phyloP scores from a whole-genome alignment of 2,329 filamentous ascomycete species.

The Talaromyces sp. region DNA sequence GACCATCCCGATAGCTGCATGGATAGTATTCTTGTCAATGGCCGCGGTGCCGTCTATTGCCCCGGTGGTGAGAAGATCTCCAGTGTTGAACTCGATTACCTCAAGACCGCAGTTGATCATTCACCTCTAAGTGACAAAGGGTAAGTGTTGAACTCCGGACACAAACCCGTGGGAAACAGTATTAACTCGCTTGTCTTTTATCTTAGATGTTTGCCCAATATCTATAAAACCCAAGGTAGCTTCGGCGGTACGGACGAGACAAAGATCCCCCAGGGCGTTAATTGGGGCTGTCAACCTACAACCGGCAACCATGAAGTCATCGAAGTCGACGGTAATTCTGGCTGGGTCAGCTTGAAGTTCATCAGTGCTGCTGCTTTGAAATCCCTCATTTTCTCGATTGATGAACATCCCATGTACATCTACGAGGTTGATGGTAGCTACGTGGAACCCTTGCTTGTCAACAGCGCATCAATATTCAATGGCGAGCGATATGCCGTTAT shows the following conservation, averaged over 20 bases:
- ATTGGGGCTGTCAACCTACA: slow-evolving; percentile 49
- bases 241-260: slow-evolving; percentile 26
- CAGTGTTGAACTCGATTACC: slow-evolving; percentile 4
- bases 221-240: slow-evolving; percentile 26
- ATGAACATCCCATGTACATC: slow-evolving; percentile 42
- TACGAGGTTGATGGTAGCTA: slow-evolving; percentile 46
- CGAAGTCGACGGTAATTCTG: slow-evolving; percentile 37
- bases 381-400: slow-evolving; percentile 50
- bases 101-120: slow-evolving; percentile 9
- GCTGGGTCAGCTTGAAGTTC: slow-evolving; percentile 59
- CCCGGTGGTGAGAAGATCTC: slow-evolving; percentile 15
- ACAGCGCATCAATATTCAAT: slow-evolving; percentile 36
- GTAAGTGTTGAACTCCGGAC: slow-evolving; percentile 1
- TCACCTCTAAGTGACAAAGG: slow-evolving; percentile 21
- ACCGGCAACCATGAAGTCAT: slow-evolving; percentile 50
- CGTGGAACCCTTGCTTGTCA: slow-evolving; percentile 38
- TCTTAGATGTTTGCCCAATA: slow-evolving; percentile 29
- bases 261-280: slow-evolving; percentile 25
- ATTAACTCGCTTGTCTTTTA: neutral
- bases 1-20: slow-evolving; percentile 13
- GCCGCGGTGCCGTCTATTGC: slow-evolving; percentile 23
- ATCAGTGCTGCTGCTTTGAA: slow-evolving; percentile 55
- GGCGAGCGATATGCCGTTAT: slow-evolving; percentile 45
- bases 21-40: slow-evolving; percentile 27
- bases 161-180: neutral